Base-by-base conservation (phyloP, 2,329 filamentous ascomycete species). In the Claviceps humidiphila region DNA sequence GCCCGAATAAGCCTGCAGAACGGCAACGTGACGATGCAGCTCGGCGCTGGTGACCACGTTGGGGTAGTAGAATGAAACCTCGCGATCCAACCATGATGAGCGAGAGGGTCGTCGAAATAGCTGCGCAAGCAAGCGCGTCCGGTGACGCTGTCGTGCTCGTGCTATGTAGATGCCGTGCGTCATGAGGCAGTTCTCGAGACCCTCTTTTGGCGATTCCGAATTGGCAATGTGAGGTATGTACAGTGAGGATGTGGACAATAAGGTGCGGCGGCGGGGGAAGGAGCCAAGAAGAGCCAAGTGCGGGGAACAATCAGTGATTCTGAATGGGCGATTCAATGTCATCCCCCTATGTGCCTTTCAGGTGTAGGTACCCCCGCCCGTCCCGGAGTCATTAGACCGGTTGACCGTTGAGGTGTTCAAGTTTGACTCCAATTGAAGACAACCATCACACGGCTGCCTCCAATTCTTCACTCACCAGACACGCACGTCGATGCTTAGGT, bases 131-230 rank as follows among this genome's bases (percentile, higher is more conserved):
- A 24, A 46, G 26, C 24, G 50, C 22, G 26, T 47, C 50, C 37
- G 43, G 50, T 51, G 38, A 47, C 26, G 37, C 34, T 51, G 50
- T 9, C 39, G 38, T 51, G 50, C 22, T 41, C 34, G 34, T 42
- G 30, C 13, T 16, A 34, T 34, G 26, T 34, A 17, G 40, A 14
- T 17, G 30, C 5, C 40, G 17, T 44, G 22, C 8, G n/a, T 14
- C 26, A 20, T 20, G 5, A 47, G 24, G 16, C 6, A 3, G 5
- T n/a, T 11, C 30, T 24, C 24, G 7, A 1, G 7, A 34, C 9
- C 30, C 24, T 40, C 9, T 39, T 22, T 38, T 39, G 4, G 8
- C 17, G 16, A 20, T 17, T n/a, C n/a, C 11, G 5, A 13, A n/a
- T 26, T n/a, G 2, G 16, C 16, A n/a, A 41, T 2, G 20, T 4